Evolutionary conservation across 306 rosid genomes (phyloP).

Genomic region (Sesbania bispinosa): DNA sequence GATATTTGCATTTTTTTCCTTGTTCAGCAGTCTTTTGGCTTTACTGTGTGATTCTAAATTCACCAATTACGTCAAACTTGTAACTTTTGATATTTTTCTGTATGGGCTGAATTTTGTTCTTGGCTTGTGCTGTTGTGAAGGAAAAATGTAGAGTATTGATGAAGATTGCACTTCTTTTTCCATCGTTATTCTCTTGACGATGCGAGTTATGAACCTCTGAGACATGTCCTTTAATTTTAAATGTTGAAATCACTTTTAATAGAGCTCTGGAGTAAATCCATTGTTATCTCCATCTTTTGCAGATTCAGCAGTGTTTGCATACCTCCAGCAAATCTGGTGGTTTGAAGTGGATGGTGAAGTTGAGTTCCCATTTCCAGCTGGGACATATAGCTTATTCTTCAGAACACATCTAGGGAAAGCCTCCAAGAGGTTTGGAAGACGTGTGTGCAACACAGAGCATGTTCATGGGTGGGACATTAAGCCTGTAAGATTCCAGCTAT

Average conservation of each 20-base stretch:
- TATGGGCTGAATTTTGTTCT: not conserved
- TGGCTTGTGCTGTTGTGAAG: not conserved
- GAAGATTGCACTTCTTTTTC: not conserved
- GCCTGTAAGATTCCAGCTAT: constrained; percentile 80
- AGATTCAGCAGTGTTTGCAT: constrained; percentile 74
- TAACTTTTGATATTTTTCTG: constrained; percentile 6
- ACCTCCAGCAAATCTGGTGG: constrained; percentile 98
- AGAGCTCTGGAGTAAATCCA: constrained; percentile 7
- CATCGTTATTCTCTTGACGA: not conserved
- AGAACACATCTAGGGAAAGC: constrained; percentile 68
- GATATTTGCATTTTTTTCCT: not conserved
- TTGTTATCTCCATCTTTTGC: constrained; percentile 11
- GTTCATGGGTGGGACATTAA: constrained; percentile 94
- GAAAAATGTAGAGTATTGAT: not conserved
- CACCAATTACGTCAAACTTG: not conserved
- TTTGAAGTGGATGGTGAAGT: constrained; percentile 94
- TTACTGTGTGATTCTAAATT: not conserved
- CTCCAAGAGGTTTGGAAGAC: constrained; percentile 72
- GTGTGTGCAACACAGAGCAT: constrained; percentile 63
- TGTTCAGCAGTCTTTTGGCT: not conserved
- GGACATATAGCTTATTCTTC: constrained; percentile 77
- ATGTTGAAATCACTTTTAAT: not conserved
- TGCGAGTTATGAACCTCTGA: not conserved
- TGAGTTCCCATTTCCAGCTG: constrained; percentile 87
- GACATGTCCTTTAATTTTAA: not conserved